These are phyloP conservation scores for Urostyla sp. DNA, from an alignment of 73 alveolate genomes.

Conservation along the genomic window DNA sequence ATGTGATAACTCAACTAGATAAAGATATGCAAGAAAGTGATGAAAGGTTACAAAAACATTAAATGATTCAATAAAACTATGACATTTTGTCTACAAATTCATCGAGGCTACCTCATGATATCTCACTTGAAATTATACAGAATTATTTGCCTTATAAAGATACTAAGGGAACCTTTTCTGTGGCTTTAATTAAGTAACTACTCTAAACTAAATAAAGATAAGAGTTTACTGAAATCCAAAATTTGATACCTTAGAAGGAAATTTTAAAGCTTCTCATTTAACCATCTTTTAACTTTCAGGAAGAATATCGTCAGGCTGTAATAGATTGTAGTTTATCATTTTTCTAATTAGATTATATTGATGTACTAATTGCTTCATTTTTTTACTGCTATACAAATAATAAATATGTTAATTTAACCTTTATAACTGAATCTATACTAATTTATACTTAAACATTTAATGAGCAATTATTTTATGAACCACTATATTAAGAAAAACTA, in stretches of 20 bases:
- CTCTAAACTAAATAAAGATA: not conserved
- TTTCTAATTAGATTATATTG: not conserved
- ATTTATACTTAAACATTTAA: not conserved
- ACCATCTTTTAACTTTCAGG: not conserved
- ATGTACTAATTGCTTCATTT: not conserved
- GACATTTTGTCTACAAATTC: not conserved
- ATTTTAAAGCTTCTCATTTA: not conserved
- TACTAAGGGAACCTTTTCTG: not conserved
- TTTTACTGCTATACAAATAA: not conserved
- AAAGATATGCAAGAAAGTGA: not conserved
- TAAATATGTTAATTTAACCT: not conserved
- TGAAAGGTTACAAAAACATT: not conserved
- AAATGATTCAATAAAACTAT: not conserved
- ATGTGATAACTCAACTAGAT: no score
- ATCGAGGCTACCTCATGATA: not conserved
- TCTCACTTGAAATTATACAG: not conserved
- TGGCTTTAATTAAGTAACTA: not conserved
- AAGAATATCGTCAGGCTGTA: not conserved
- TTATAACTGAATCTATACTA: slow-evolving; percentile 3
- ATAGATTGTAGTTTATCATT: not conserved
- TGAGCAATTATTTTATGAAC: not conserved
- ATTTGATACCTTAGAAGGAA: slow-evolving; percentile 3
- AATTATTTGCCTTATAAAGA: not conserved
- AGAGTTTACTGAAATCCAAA: not conserved
- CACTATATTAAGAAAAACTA: not conserved